phyloP scores from a whole-genome alignment of 768 basidiomycete species.

The Tricholomella constricta region DNA sequence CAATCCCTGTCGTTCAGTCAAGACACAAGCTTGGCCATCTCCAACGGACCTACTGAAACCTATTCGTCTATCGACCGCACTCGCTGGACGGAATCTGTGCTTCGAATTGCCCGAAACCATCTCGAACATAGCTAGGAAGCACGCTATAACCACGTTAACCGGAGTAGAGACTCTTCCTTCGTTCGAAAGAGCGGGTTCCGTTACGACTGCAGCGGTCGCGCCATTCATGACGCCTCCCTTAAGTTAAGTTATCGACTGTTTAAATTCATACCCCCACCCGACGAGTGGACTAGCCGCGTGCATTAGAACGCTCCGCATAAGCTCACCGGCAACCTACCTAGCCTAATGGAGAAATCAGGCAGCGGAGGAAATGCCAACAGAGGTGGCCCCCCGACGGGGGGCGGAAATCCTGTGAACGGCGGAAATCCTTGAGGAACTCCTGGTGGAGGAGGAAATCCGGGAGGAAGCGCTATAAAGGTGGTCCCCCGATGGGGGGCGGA shows the following conservation, averaged over 20 bases:
- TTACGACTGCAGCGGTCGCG: background rate
- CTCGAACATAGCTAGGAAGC: background rate
- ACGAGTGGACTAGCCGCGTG: background rate
- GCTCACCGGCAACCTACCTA: background rate
- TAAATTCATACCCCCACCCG: background rate
- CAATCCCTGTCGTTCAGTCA: too few species aligned
- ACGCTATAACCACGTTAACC: conserved; percentile 11
- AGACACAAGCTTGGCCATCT: too few species aligned
- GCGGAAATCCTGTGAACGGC: background rate
- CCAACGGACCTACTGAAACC: too few species aligned
- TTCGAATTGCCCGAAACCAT: background rate
- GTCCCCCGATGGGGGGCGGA: too few species aligned
- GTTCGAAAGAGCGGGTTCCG: background rate
- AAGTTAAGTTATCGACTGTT: too few species aligned
- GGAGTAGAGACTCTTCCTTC: background rate
- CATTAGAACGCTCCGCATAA: background rate
- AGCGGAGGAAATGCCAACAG: background rate
- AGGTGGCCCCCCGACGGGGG: background rate
- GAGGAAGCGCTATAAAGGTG: too few species aligned
- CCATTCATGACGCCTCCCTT: background rate
- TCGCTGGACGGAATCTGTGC: background rate
- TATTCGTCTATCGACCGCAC: background rate
- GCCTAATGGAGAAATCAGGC: background rate
- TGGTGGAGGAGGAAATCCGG: too few species aligned
- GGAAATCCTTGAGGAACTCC: background rate